Evolutionary conservation across 345 rosid species (phyloP).

Genomic region (Gossypium longicalyx): DNA sequence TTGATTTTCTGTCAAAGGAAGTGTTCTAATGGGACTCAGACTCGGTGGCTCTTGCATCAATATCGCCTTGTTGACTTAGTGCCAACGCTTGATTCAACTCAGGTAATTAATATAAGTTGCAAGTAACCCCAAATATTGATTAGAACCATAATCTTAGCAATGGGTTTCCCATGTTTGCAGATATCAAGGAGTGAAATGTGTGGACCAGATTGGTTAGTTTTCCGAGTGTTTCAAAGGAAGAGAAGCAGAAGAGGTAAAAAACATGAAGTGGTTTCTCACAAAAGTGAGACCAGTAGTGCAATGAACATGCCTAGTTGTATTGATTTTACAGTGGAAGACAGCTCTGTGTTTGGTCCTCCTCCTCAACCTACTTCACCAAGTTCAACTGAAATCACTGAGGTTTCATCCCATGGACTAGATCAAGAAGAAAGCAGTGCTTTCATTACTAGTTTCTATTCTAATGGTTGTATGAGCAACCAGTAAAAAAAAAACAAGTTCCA

Average conservation of each 20-base stretch:
- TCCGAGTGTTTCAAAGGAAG: constrained; percentile 59
- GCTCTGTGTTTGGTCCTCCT: constrained; percentile 37
- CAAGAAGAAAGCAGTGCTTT: constrained; percentile 30
- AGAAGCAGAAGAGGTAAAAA: constrained; percentile 24
- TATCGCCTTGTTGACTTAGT: constrained; percentile 36
- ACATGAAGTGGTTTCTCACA: constrained; percentile 12
- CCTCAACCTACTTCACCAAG: constrained; percentile 55
- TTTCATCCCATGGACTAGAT: constrained; percentile 25
- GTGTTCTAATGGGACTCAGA: constrained; percentile 22
- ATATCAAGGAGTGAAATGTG: constrained; percentile 14
- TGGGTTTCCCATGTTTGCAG: constrained; percentile 25
- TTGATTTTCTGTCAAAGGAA: constrained; percentile 44
- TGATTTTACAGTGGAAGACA: constrained; percentile 35
- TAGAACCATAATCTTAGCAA: background rate
- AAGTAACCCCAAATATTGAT: too few species aligned
- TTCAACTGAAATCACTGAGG: constrained; percentile 41
- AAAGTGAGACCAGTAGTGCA: background rate
- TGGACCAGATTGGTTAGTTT: constrained; percentile 58
- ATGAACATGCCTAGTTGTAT: constrained; percentile 14
- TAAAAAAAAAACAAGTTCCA: background rate
- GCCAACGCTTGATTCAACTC: constrained; percentile 16
- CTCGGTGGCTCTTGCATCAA: constrained; percentile 66
- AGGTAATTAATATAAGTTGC: constrained; percentile 16
- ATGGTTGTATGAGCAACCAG: constrained; percentile 21
- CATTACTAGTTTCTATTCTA: constrained; percentile 1